These are phyloP conservation scores for Sporobolomyces phaffii DNA, from an alignment of 768 basidiomycete species.

Conservation along the genomic window DNA sequence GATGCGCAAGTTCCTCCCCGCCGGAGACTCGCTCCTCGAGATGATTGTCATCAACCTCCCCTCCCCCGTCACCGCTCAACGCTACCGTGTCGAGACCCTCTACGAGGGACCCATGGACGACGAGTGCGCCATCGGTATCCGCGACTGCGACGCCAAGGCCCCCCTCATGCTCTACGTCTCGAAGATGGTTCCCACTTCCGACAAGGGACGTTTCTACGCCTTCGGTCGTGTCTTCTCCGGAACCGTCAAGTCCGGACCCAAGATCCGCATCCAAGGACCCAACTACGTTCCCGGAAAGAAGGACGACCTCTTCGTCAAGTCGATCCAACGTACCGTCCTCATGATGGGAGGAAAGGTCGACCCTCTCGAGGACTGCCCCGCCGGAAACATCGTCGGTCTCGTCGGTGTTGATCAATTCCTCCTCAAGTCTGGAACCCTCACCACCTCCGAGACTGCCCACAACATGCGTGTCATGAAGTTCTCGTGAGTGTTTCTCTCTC, in stretches of 20 bases:
- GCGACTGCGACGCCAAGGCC: conserved; percentile 92
- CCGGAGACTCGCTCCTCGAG: conserved; percentile 95
- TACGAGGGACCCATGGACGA: conserved; percentile 99
- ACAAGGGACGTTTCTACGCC: conserved; percentile 99
- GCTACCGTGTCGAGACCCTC: conserved; percentile 97
- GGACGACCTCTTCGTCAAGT: conserved; percentile 95
- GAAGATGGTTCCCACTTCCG: conserved; percentile 99
- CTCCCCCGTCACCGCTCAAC: conserved; percentile 92
- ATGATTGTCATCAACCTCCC: conserved; percentile 99
- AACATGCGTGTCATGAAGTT: conserved; percentile 99
- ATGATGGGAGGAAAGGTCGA: conserved; percentile 99
- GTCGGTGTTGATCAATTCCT: conserved; percentile 99
- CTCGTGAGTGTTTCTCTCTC: conserved; percentile 50
- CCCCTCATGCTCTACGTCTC: conserved; percentile 97
- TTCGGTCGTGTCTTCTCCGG: conserved; percentile 99
- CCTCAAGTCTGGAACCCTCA: conserved; percentile 97
- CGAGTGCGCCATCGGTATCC: conserved; percentile 95
- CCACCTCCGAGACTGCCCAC: conserved; percentile 95
- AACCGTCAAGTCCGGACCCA: conserved; percentile 92
- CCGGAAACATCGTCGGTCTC: conserved; percentile 97
- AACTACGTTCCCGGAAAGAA: conserved; percentile 99
- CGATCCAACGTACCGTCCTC: conserved; percentile 94
- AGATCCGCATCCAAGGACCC: conserved; percentile 98
- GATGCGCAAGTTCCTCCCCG: conserved; percentile 99
- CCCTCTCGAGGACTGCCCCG: conserved; percentile 97